Conservation (phyloP, 2,329 filamentous ascomycete genomes). For the Emergomyces orientalis region DNA sequence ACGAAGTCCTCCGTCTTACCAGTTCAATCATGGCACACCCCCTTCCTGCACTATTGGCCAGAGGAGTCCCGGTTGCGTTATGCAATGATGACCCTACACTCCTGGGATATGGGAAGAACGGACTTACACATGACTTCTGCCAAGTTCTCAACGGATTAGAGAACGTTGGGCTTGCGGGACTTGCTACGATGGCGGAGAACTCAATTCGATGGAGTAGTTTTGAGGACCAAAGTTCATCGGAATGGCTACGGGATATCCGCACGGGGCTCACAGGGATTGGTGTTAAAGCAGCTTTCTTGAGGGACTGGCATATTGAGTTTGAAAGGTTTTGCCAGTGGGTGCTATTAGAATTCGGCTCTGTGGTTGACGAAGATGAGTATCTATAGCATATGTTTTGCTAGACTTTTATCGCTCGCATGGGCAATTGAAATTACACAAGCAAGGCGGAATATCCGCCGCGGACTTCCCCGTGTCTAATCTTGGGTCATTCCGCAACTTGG, state of each 20-base stretch:
- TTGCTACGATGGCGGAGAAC: constrained; percentile 84
- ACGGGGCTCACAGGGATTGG: constrained; percentile 64
- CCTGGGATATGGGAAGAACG: constrained; percentile 69
- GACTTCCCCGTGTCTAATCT: not conserved
- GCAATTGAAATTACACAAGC: not conserved
- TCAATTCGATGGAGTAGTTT: constrained; percentile 84
- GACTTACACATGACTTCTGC: constrained; percentile 90
- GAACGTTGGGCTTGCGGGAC: constrained; percentile 75
- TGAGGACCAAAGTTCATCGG: constrained; percentile 62
- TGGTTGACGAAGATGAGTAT: not conserved
- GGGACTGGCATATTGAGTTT: constrained; percentile 72
- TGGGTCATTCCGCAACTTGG: not conserved
- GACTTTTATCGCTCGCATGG: not conserved
- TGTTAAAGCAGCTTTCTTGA: constrained; percentile 60
- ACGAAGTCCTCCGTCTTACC: constrained; percentile 74
- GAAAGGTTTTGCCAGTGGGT: constrained; percentile 89
- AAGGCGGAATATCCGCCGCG: not conserved
- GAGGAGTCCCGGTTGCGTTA: constrained; percentile 73
- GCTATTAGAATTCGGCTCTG: constrained; percentile 59
- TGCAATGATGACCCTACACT: constrained; percentile 90
- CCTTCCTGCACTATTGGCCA: constrained; percentile 73
- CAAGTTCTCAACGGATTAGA: constrained; percentile 89
- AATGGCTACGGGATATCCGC: constrained; percentile 64
- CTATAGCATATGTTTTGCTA: not conserved
- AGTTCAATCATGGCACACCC: constrained; percentile 62